These are phyloP conservation scores for Scenedesmus sp. DNA, from an alignment of 163 green algal species.

Conservation along the genomic window DNA sequence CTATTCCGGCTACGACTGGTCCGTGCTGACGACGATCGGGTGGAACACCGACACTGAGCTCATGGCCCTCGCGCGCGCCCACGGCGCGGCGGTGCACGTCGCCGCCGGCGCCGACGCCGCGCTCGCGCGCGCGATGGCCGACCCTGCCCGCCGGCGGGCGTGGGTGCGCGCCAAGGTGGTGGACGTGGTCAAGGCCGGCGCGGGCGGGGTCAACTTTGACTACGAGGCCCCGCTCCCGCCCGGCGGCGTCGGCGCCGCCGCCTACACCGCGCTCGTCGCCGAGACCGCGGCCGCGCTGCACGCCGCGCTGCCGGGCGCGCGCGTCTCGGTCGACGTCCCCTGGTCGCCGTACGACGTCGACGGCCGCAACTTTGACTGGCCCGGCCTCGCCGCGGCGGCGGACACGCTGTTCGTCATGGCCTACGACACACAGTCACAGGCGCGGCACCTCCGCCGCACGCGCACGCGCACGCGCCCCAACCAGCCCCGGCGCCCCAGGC, in stretches of 20 bases:
- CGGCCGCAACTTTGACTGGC: constrained; percentile 68
- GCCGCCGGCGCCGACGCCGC: constrained; percentile 24
- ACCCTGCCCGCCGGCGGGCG: background rate
- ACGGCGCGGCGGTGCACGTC: constrained; percentile 33
- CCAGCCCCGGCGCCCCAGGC: too few species aligned
- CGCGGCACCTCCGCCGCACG: background rate
- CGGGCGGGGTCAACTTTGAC: constrained; percentile 68
- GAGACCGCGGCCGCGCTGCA: constrained; percentile 44
- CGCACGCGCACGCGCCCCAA: too few species aligned
- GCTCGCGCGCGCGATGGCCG: constrained; percentile 16
- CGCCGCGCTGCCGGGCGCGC: constrained; percentile 50
- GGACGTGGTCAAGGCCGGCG: constrained; percentile 17
- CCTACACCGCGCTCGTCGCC: constrained; percentile 55
- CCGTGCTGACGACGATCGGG: constrained; percentile 26
- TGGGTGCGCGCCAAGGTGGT: constrained; percentile 47
- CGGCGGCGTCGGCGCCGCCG: constrained; percentile 21
- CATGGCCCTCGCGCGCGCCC: constrained; percentile 29
- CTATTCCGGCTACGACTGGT: constrained; percentile 41
- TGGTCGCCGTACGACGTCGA: constrained; percentile 73
- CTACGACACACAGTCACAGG: constrained; percentile 75
- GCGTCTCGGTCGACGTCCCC: constrained; percentile 72
- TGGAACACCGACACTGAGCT: constrained; percentile 46
- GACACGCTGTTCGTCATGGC: constrained; percentile 77
- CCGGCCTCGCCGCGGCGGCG: constrained; percentile 52
- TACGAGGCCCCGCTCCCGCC: constrained; percentile 53